phyloP scores from a whole-genome alignment of 2,329 filamentous ascomycete genomes.

The Beauveria medogensis region DNA sequence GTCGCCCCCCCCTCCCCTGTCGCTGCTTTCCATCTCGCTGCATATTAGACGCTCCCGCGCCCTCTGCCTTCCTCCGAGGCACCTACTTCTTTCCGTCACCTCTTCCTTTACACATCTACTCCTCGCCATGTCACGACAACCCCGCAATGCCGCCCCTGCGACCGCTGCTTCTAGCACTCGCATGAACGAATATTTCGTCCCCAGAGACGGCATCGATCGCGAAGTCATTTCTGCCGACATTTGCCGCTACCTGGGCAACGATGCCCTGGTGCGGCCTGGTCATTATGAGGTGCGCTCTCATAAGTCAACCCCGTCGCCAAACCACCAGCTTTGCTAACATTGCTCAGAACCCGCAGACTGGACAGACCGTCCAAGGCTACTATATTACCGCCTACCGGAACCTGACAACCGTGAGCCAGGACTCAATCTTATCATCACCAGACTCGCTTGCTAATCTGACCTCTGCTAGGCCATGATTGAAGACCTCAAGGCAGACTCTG shows the following conservation, averaged over 20 bases:
- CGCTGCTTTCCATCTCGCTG: constrained; percentile 1
- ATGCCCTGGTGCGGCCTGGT: constrained; percentile 69
- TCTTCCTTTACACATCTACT: neutral
- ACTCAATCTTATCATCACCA: neutral
- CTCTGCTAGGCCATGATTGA: constrained; percentile 50
- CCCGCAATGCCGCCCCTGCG: constrained; percentile 29
- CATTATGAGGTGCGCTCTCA: constrained; percentile 57
- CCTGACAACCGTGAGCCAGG: constrained; percentile 59
- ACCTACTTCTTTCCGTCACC: neutral
- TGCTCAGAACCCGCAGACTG: constrained; percentile 42
- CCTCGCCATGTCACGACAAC: constrained; percentile 32
- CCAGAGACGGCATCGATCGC: constrained; percentile 71
- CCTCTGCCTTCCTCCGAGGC: neutral
- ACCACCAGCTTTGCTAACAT: neutral
- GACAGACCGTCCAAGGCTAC: constrained; percentile 61
- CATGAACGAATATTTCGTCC: constrained; percentile 74
- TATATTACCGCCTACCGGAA: constrained; percentile 74
- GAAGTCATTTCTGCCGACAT: constrained; percentile 81
- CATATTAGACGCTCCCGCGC: constrained; percentile 1
- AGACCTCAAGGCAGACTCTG: constrained; percentile 54
- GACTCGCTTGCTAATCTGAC: constrained; percentile 11
- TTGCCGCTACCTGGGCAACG: constrained; percentile 75
- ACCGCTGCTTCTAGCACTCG: constrained; percentile 34
- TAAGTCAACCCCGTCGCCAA: neutral
- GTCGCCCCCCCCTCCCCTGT: neutral